Evolutionary conservation across 75 land plant genomes (phyloP).

Genomic region (Gnetum montanum): DNA sequence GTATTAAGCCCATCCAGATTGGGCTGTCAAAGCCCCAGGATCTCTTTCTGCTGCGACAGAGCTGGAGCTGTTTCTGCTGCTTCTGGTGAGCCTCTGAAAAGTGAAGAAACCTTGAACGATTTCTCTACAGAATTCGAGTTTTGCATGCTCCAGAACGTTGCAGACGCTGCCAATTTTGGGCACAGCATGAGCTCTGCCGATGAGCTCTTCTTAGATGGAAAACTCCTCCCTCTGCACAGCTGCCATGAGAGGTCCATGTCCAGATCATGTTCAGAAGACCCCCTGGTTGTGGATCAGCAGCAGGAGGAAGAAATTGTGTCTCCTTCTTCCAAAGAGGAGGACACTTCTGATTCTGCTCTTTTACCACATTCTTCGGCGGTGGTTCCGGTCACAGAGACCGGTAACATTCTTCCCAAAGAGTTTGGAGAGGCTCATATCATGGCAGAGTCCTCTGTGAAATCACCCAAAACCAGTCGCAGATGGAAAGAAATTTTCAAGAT

Average conservation of each 20-base stretch:
- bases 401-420: background rate
- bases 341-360: background rate
- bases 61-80: background rate
- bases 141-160: conserved; percentile 5
- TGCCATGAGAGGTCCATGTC: no score
- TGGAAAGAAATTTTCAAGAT: conserved; percentile 9
- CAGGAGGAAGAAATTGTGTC: background rate
- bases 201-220: conserved; percentile 11
- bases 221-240: conserved; percentile 15
- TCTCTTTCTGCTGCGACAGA: conserved; percentile 6
- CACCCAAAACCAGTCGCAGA: background rate
- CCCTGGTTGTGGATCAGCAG: background rate
- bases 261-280: no score
- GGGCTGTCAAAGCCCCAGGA: conserved; percentile 8
- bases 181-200: conserved; percentile 8
- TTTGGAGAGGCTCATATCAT: background rate
- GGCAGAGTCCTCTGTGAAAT: conserved; percentile 1
- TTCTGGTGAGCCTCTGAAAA: conserved; percentile 1
- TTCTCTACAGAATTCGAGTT: conserved; percentile 8
- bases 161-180: background rate
- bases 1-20: background rate
- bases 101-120: background rate
- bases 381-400: background rate
- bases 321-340: background rate
- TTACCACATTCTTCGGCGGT: background rate